Conservation (phyloP, 306 rosid genomes). For the Benincasa hispida region DNA sequence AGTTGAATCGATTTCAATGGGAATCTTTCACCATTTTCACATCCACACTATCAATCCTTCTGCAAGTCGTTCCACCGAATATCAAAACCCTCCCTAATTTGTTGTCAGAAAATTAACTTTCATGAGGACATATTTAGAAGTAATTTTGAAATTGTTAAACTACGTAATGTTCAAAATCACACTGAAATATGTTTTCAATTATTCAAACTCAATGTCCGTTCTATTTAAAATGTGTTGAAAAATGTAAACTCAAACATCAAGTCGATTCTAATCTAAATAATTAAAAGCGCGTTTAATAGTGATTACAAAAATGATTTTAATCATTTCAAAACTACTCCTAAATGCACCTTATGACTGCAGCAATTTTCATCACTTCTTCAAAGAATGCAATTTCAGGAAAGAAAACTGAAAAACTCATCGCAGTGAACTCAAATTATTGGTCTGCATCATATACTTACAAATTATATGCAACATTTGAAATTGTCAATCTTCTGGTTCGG, state of each 20-base stretch:
- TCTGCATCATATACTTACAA: not conserved
- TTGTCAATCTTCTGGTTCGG: conserved; percentile 37
- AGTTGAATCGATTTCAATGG: not conserved
- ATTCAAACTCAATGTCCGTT: too few species aligned
- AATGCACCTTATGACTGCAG: not conserved
- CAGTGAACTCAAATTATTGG: not conserved
- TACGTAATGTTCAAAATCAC: too few species aligned
- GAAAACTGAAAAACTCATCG: not conserved
- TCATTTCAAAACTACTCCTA: too few species aligned
- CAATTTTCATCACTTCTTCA: not conserved
- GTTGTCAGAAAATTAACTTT: not conserved
- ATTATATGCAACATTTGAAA: not conserved
- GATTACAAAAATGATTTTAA: too few species aligned
- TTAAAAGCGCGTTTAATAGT: too few species aligned
- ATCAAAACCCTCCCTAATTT: not conserved
- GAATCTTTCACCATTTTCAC: not conserved
- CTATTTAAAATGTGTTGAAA: too few species aligned
- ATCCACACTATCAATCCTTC: not conserved
- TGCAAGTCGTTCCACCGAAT: too few species aligned
- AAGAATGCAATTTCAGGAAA: not conserved
- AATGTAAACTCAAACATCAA: too few species aligned
- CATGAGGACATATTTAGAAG: not conserved
- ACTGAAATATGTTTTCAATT: too few species aligned
- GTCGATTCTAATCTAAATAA: too few species aligned
- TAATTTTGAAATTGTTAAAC: too few species aligned